Conservation (phyloP, 2,329 filamentous ascomycete genomes). For the Chaetoscypha palmicola region DNA sequence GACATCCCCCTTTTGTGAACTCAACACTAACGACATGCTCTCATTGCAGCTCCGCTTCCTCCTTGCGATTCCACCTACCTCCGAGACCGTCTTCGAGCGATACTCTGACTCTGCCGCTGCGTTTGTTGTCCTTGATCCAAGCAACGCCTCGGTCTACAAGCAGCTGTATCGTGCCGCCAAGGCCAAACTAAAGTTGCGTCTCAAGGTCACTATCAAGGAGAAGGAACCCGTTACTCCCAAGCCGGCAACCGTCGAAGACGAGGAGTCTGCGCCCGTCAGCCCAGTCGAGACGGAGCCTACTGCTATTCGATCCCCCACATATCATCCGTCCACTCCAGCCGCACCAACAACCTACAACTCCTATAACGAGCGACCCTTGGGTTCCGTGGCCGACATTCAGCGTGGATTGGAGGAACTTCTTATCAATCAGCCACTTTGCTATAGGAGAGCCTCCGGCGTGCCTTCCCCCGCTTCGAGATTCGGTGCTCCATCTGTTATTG, state of each 20-base stretch:
- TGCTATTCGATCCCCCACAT: not conserved
- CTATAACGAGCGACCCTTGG: constrained; percentile 6
- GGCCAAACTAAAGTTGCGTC: constrained; percentile 93
- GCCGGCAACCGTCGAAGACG: constrained; percentile 45
- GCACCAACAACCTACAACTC: constrained; percentile 5
- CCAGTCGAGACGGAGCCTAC: constrained; percentile 13
- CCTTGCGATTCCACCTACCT: constrained; percentile 56
- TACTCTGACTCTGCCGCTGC: constrained; percentile 87
- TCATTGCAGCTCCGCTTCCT: constrained; percentile 57
- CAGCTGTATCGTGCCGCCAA: constrained; percentile 95
- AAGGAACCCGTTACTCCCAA: constrained; percentile 30
- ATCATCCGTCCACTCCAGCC: constrained; percentile 6
- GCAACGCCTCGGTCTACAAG: constrained; percentile 83
- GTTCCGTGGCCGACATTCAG: constrained; percentile 25
- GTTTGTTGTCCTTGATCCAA: constrained; percentile 72
- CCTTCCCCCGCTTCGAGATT: not conserved
- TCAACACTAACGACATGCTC: constrained; percentile 4
- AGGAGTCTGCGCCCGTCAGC: constrained; percentile 26
- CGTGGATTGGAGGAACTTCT: constrained; percentile 26
- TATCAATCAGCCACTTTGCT: constrained; percentile 17
- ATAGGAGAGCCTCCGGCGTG: not conserved
- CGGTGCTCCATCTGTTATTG: not conserved
- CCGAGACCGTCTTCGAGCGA: constrained; percentile 70
- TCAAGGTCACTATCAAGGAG: constrained; percentile 56
- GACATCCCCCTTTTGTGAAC: not conserved